Conservation (phyloP, 2,329 filamentous ascomycete species). For the Neurospora crassa region DNA sequence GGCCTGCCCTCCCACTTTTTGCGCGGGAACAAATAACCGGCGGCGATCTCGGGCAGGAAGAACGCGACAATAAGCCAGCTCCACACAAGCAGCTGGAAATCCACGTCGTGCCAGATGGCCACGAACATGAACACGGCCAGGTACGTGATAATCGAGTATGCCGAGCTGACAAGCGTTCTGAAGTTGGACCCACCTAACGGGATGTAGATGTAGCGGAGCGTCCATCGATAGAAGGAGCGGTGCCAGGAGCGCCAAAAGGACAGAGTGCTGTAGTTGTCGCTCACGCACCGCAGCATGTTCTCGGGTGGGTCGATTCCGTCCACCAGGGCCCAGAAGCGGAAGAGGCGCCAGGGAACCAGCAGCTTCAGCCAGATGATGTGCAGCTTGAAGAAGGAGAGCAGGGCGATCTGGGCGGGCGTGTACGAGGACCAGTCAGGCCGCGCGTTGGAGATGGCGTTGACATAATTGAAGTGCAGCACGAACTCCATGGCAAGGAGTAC, state of each 20-base stretch:
- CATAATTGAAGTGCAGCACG: constrained; percentile 84
- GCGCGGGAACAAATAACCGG: constrained; percentile 60
- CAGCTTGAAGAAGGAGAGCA: constrained; percentile 92
- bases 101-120: constrained; percentile 95
- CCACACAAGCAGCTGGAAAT: constrained; percentile 84
- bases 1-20: constrained; percentile 61
- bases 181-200: constrained; percentile 68
- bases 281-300: constrained; percentile 97
- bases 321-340: constrained; percentile 87
- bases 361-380: constrained; percentile 98
- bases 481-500: constrained; percentile 84
- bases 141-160: constrained; percentile 62
- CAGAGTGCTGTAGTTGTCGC: constrained; percentile 83
- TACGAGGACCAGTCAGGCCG: constrained; percentile 74
- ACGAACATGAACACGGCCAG: constrained; percentile 91
- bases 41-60: constrained; percentile 79
- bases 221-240: constrained; percentile 88
- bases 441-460: constrained; percentile 80
- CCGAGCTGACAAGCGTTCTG: constrained; percentile 33
- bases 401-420: constrained; percentile 74
- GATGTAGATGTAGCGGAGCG: constrained; percentile 87
- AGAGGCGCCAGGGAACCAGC: constrained; percentile 93
- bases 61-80: constrained; percentile 95
- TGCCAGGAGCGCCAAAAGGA: constrained; percentile 98
- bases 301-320: constrained; percentile 93